phyloP scores from a whole-genome alignment of 2,329 filamentous ascomycete species.

The Thyridium curvatum region DNA sequence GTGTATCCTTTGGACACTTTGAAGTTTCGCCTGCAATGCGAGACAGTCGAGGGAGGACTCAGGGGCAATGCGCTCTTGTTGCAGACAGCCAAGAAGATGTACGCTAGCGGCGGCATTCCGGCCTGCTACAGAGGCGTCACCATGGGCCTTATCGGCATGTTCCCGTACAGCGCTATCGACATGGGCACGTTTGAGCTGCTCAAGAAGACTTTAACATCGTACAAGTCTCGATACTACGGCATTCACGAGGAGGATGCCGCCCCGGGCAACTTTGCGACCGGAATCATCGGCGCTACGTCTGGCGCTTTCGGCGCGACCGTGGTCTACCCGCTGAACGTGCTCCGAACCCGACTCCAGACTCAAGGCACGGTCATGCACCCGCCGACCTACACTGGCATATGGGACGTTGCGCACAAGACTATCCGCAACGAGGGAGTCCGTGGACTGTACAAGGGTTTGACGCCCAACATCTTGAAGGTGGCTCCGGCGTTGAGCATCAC shows the following conservation, averaged over 20 bases:
- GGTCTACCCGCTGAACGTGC: constrained; percentile 91
- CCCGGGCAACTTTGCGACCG: constrained; percentile 77
- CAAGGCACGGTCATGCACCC: constrained; percentile 92
- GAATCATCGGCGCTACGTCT: constrained; percentile 82
- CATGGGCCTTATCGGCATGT: constrained; percentile 93
- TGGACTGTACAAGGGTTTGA: constrained; percentile 90
- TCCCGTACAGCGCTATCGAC: constrained; percentile 95
- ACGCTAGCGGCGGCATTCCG: constrained; percentile 63
- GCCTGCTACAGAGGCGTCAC: constrained; percentile 88
- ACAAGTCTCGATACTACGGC: constrained; percentile 61
- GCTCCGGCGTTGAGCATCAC: constrained; percentile 93
- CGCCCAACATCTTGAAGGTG: constrained; percentile 93
- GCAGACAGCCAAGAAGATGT: constrained; percentile 83
- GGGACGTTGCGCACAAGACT: constrained; percentile 82
- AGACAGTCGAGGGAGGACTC: constrained; percentile 79
- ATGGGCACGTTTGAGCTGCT: constrained; percentile 92
- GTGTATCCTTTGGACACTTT: constrained; percentile 91
- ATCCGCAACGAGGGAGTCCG: constrained; percentile 74
- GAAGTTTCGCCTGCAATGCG: constrained; percentile 83
- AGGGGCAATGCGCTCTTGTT: constrained; percentile 77
- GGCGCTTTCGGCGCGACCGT: constrained; percentile 89
- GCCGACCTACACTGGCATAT: constrained; percentile 82
- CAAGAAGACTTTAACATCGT: constrained; percentile 66
- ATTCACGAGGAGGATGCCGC: constrained; percentile 79
- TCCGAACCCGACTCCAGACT: constrained; percentile 86